Conservation (phyloP, 768 basidiomycete genomes). For the Coprinopsis strossmayeri region DNA sequence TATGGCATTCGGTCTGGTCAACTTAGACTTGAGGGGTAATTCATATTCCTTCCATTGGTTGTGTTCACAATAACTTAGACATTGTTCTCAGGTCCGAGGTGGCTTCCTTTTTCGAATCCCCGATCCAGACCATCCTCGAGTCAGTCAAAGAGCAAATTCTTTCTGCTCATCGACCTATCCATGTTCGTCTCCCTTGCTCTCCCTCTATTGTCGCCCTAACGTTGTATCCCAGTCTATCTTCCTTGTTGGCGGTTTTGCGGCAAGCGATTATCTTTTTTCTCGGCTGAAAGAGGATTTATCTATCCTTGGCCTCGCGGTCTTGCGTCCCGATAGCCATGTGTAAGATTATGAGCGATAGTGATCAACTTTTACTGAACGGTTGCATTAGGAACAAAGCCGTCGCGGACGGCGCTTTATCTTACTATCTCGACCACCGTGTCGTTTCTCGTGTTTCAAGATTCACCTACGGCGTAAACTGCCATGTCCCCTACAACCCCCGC, state of each 20-base stretch:
- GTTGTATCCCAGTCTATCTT: slow-evolving; percentile 14
- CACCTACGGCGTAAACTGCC: slow-evolving; percentile 20
- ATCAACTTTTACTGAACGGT: no score
- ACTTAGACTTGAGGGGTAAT: slow-evolving; percentile 16
- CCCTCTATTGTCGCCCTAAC: not conserved
- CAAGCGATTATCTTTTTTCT: slow-evolving; percentile 18
- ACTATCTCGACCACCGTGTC: slow-evolving; percentile 22
- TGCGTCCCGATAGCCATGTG: slow-evolving; percentile 15
- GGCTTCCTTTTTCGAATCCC: slow-evolving; percentile 17
- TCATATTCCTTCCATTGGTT: no score
- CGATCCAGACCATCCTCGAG: slow-evolving; percentile 15
- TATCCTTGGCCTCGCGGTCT: slow-evolving; percentile 9
- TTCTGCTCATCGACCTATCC: slow-evolving; percentile 11
- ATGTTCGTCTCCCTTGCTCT: slow-evolving; percentile 5
- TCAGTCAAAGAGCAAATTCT: slow-evolving; percentile 13
- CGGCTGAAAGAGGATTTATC: slow-evolving; percentile 11
- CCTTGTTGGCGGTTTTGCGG: slow-evolving; percentile 20
- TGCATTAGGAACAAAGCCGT: slow-evolving; percentile 24
- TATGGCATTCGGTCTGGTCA: slow-evolving; percentile 16
- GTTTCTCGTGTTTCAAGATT: slow-evolving; percentile 19
- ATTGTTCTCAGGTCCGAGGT: slow-evolving; percentile 10
- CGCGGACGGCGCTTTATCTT: slow-evolving; percentile 24
- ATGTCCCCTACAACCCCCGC: slow-evolving; percentile 12
- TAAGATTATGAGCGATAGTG: no score
- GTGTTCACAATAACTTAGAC: no score